Evolutionary conservation across 2,329 filamentous ascomycete genomes (phyloP), one percentile per base, ranked within the genome.

Genomic region (Byssoonygena ceratinophila): DNA sequence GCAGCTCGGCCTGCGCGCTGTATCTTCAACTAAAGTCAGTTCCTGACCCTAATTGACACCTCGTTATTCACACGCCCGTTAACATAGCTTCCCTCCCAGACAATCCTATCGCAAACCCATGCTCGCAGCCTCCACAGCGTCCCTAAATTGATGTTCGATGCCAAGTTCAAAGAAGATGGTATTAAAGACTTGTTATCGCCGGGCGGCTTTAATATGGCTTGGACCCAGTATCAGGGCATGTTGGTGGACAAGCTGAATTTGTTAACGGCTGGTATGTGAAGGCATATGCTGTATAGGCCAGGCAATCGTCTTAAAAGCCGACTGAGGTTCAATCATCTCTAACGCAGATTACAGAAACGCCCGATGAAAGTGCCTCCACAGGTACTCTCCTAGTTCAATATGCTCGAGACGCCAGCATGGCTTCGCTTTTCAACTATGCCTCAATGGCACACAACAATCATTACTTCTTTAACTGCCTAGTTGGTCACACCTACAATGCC

Each of bases 361-460:
- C 81, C 16, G 77, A 79, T 63, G 83, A 83, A 59, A 71, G 80
- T 66, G 72, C 77, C 59, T 72, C 77, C 47, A 69, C 81, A 56
- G 82, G 85, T 69, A 74, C 81, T 44, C 82, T 95, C 64, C 71
- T 86, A 64, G 76, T 91, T 63, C 76, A 81, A 63, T 84, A 84
- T 54, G 86, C 91, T 55, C 87, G 89, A 68, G 80, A 92, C 63
- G 84, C 91, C 41, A 76, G 77, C 60, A 76, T 79, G 57, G 92
- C 92, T 39, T 77, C 83, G 61, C 75, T 84, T 66, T 98, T 98
- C 82, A 98, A 97, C 79, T 81, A 94, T 68, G 92, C 92, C 68
- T 94, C 87, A 62, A 94, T 94, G 86, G 87, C 88, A 52, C 85
- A 87, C 77, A 97, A 97, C 80, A 96, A 82, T 69, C 78, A 82